These are phyloP conservation scores for Paracamarosporium sp. DNA, from an alignment of 2,329 filamentous ascomycete genomes.

Conservation along the genomic window DNA sequence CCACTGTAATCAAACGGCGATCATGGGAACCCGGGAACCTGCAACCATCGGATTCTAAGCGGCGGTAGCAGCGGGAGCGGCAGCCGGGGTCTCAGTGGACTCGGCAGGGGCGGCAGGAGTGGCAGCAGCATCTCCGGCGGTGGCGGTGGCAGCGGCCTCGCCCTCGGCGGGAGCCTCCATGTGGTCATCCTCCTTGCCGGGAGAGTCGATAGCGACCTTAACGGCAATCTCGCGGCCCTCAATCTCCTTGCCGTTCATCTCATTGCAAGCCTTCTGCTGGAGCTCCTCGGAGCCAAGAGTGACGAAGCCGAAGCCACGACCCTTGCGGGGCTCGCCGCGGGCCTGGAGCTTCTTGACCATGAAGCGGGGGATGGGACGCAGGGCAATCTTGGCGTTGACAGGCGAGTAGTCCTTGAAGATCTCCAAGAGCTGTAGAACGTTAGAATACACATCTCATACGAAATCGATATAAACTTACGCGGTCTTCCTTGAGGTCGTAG, in stretches of 20 bases:
- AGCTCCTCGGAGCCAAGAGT: slow-evolving; percentile 93
- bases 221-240: slow-evolving; percentile 98
- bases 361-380: slow-evolving; percentile 97
- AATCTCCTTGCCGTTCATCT: slow-evolving; percentile 99
- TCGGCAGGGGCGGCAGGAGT: slow-evolving; percentile 20
- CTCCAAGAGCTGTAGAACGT: slow-evolving; percentile 80
- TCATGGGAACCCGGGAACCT: slow-evolving; percentile 11
- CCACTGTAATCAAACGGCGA: slow-evolving; percentile 2
- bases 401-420: slow-evolving; percentile 93
- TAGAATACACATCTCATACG: background rate
- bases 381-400: slow-evolving; percentile 95
- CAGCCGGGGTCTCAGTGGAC: slow-evolving; percentile 31
- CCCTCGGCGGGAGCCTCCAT: slow-evolving; percentile 55
- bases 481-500: slow-evolving; percentile 97
- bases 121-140: slow-evolving; percentile 15
- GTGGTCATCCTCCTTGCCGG: slow-evolving; percentile 93
- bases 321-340: slow-evolving; percentile 97
- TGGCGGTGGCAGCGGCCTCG: slow-evolving; percentile 42
- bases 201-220: slow-evolving; percentile 99
- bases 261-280: slow-evolving; percentile 93
- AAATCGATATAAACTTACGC: slow-evolving; percentile 64
- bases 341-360: slow-evolving; percentile 99
- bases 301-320: slow-evolving; percentile 98
- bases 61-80: slow-evolving; percentile 26
- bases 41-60: slow-evolving; percentile 31